A percentile compares a stretch with the other conserved stretches of the same genome.
These are phyloP conservation scores for Aspergillus sp. DNA, from an alignment of 2,329 filamentous ascomycete species.

Conservation along the genomic window DNA sequence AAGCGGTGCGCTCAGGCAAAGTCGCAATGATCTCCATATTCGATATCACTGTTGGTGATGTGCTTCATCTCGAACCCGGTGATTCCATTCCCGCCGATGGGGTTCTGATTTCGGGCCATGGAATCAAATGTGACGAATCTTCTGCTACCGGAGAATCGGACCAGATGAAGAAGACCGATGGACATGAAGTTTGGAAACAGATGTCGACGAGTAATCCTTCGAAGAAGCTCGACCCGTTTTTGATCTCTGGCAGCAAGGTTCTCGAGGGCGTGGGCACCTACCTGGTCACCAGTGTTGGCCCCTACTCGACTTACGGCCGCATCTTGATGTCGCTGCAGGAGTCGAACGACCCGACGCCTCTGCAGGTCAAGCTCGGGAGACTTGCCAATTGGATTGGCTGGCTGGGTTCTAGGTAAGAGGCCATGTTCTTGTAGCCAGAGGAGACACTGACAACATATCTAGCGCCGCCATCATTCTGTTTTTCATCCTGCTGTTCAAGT, in stretches of 20 bases:
- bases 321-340: conserved; percentile 72
- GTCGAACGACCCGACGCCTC: conserved; percentile 70
- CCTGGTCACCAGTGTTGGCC: conserved; percentile 69
- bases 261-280: conserved; percentile 75
- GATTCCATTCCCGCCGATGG: conserved; percentile 71
- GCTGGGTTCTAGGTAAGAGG: conserved; percentile 61
- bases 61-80: conserved; percentile 66
- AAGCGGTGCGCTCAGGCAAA: conserved; percentile 65
- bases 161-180: conserved; percentile 64
- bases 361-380: conserved; percentile 72
- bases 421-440: too few species aligned
- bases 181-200: conserved; percentile 57
- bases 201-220: conserved; percentile 52
- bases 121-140: conserved; percentile 69
- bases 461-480: conserved; percentile 73
- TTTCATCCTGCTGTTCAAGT: conserved; percentile 81
- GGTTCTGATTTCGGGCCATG: conserved; percentile 64
- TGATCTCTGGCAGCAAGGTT: conserved; percentile 78
- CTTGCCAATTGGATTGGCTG: conserved; percentile 77
- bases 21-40: conserved; percentile 62
- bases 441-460: conserved; percentile 9
- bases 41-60: conserved; percentile 67
- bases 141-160: conserved; percentile 73
- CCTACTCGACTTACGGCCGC: conserved; percentile 72
- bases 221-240: conserved; percentile 63